Conservation (phyloP, 2,329 filamentous ascomycete species). For the Sclerotinia sclerotiorum region DNA sequence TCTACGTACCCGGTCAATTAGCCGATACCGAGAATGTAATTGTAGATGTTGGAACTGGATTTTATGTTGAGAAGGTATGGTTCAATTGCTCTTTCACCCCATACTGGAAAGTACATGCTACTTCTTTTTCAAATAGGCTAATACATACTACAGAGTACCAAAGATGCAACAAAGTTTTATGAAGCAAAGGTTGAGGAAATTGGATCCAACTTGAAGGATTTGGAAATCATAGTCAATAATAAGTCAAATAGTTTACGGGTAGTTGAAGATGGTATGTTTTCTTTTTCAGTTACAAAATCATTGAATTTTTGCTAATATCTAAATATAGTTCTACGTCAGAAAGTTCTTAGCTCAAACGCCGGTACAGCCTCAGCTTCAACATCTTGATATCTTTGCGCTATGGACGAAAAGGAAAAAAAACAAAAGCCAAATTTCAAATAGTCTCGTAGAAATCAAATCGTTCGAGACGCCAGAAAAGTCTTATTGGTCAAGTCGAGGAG, state of each 20-base stretch:
- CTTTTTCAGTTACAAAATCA: constrained; percentile 10
- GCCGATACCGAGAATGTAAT: constrained; percentile 74
- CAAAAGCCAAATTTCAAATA: constrained; percentile 26
- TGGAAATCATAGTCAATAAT: constrained; percentile 66
- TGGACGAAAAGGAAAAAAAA: background rate
- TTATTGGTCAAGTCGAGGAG: background rate
- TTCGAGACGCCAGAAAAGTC: background rate
- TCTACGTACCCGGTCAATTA: constrained; percentile 87
- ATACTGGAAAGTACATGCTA: background rate
- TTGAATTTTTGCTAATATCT: constrained; percentile 24
- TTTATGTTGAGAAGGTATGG: constrained; percentile 84
- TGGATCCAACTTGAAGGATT: constrained; percentile 61
- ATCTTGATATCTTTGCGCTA: constrained; percentile 33
- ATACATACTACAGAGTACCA: constrained; percentile 45
- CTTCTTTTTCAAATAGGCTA: background rate
- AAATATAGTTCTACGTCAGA: constrained; percentile 51
- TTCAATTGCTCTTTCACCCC: background rate
- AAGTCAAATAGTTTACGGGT: constrained; percentile 85
- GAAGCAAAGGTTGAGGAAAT: constrained; percentile 66
- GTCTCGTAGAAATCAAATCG: background rate
- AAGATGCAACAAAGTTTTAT: constrained; percentile 66
- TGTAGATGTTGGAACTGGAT: constrained; percentile 91
- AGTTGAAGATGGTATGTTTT: constrained; percentile 75
- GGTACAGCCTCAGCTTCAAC: constrained; percentile 40
- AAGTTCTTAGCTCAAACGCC: constrained; percentile 49